Conservation (phyloP, 1,284 basidiomycete species). For the Rhodotorula sp. region DNA sequence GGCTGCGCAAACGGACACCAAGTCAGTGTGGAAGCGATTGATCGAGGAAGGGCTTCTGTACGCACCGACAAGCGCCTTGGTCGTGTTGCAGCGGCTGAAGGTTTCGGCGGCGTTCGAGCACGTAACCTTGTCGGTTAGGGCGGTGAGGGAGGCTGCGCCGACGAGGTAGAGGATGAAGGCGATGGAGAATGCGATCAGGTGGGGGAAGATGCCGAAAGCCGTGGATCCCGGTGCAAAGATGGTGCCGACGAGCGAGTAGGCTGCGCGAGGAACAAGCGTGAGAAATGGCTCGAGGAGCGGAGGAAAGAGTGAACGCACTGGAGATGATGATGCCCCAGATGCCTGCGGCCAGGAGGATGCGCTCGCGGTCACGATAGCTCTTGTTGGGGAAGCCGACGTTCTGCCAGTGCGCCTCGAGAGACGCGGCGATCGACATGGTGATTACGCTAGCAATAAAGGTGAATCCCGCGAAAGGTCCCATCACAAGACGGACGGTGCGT, state of each 20-base stretch:
- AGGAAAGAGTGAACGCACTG: conserved; percentile 42
- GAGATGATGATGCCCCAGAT: conserved; percentile 48
- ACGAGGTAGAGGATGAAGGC: conserved; percentile 52
- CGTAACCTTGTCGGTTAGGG: conserved; percentile 46
- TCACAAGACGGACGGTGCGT: conserved; percentile 7
- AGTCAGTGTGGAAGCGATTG: too few species aligned
- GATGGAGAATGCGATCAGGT: conserved; percentile 49
- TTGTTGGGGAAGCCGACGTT: conserved; percentile 49
- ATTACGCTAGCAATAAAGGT: conserved; percentile 46
- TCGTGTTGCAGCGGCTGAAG: conserved; percentile 49
- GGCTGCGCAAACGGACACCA: conserved; percentile 15
- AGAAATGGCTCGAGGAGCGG: not conserved
- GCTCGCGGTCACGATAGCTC: conserved; percentile 50
- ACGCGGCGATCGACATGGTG: conserved; percentile 48
- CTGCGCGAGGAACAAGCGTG: conserved; percentile 29
- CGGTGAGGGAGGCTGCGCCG: conserved; percentile 50
- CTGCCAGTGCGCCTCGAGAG: conserved; percentile 46
- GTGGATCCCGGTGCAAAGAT: conserved; percentile 45
- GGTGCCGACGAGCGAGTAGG: conserved; percentile 50
- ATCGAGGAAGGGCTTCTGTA: too few species aligned
- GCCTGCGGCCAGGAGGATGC: conserved; percentile 49
- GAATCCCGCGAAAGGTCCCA: conserved; percentile 11
- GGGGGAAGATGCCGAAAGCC: conserved; percentile 50
- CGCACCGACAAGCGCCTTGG: conserved; percentile 48
- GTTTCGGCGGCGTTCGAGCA: conserved; percentile 44